Conservation (phyloP, 768 basidiomycete species). For the Lactarius indigo region DNA sequence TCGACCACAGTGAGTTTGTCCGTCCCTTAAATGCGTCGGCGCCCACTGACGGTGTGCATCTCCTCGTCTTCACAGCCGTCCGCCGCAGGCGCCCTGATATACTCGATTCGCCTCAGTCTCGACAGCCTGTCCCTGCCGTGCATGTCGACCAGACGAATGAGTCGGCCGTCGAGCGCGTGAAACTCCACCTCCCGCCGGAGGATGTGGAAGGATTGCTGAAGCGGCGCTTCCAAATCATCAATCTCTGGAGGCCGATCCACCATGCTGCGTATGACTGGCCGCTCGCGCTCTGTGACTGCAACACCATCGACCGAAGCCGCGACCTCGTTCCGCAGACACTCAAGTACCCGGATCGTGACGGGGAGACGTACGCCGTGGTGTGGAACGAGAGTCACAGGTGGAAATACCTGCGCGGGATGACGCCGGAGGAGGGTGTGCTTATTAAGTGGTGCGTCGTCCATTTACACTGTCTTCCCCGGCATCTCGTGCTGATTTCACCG, state of each 20-base stretch:
- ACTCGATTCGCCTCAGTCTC: slow-evolving; percentile 38
- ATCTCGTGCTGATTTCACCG: slow-evolving; percentile 2
- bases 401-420: slow-evolving; percentile 45
- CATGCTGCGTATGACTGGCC: slow-evolving; percentile 47
- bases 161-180: slow-evolving; percentile 41
- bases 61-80: slow-evolving; percentile 34
- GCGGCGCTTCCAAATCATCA: slow-evolving; percentile 50
- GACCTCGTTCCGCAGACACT: slow-evolving; percentile 41
- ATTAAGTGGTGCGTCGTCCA: slow-evolving; percentile 42
- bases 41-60: background rate
- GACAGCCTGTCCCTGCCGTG: slow-evolving; percentile 41
- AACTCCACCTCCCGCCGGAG: slow-evolving; percentile 40
- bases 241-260: slow-evolving; percentile 52
- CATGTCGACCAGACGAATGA: slow-evolving; percentile 47
- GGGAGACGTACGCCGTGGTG: slow-evolving; percentile 41
- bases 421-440: slow-evolving; percentile 44
- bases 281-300: slow-evolving; percentile 47
- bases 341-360: slow-evolving; percentile 41
- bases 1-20: slow-evolving; percentile 55
- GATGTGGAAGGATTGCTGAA: slow-evolving; percentile 39
- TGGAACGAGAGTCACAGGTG: slow-evolving; percentile 41
- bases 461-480: background rate
- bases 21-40: background rate
- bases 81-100: slow-evolving; percentile 39
- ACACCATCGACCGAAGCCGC: slow-evolving; percentile 36